Evolutionary conservation across 2,329 filamentous ascomycete genomes (phyloP).

Genomic region (Pseudopithomyces chartarum): DNA sequence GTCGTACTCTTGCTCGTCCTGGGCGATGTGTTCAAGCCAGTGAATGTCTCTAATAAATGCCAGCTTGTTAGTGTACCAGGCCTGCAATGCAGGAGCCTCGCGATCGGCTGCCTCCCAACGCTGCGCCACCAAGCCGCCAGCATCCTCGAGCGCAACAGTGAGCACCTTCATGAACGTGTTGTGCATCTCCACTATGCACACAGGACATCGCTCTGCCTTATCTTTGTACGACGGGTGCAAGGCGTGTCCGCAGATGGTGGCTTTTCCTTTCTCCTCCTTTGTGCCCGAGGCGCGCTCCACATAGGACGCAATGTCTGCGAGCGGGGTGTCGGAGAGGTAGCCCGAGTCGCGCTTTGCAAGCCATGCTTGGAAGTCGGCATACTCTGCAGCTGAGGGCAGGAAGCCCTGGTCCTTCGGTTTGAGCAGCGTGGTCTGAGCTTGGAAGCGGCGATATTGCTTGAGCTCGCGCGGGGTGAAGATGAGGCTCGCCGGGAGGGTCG

Average conservation of each 20-base stretch:
- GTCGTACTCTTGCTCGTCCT: constrained; percentile 25
- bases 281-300: constrained; percentile 10
- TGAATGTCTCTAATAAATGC: constrained; percentile 23
- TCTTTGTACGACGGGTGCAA: neutral
- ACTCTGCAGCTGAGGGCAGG: constrained; percentile 32
- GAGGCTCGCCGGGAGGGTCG: constrained; percentile 19
- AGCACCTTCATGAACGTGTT: constrained; percentile 30
- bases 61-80: constrained; percentile 31
- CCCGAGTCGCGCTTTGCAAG: constrained; percentile 35
- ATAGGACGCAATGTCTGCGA: constrained; percentile 29
- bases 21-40: constrained; percentile 25
- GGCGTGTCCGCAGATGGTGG: neutral
- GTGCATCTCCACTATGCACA: constrained; percentile 32
- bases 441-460: constrained; percentile 36
- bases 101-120: constrained; percentile 5
- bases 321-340: constrained; percentile 33
- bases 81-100: constrained; percentile 23
- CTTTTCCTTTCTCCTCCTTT: constrained; percentile 7
- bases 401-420: constrained; percentile 22
- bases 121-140: constrained; percentile 28
- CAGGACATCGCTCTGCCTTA: constrained; percentile 25
- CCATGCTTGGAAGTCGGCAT: constrained; percentile 38
- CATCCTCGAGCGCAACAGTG: constrained; percentile 24
- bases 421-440: constrained; percentile 24
- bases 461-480: constrained; percentile 30